Base-by-base conservation (phyloP, 257 asterid species). In the Solanum dulcamara region DNA sequence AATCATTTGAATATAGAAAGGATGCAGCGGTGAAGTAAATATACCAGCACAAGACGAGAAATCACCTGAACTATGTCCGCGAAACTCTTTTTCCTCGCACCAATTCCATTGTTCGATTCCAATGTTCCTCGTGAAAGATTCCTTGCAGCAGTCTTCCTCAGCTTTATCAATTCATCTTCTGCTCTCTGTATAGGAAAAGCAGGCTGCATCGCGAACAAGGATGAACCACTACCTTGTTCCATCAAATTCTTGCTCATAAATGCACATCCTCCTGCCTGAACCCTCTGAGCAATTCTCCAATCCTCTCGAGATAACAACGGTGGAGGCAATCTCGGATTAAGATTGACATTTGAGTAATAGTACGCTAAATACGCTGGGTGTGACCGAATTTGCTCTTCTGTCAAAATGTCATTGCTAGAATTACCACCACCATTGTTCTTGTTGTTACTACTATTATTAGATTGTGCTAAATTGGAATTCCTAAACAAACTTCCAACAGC, bases 11-110 rank as follows among this genome's bases (percentile, higher is more conserved):
- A n/a, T 11, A 72, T 6, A 72, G 48, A 35, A 37, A 35, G 5
- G 28, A 70, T 70, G 50, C 48, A 18, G 22, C 12, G 75, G 5
- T 62, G 30, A 37, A 71, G 32, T 12, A 22, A 38, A 71, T 71
- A 38, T 5, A 72, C 50, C 0, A 40, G 57, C 68, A 87, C 64
- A 62, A 55, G 42, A 37, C 20, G 83, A 67, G 48, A 28, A 9
- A 85, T 51, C 85, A 95, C 98, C 97, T 95, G 98, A 55, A 94
- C 89, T 37, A 94, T 92, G 86, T 95, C 98, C n/a, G 97, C 98
- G 84, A 95, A 94, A 66, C 98, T 95, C 92, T 95, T 95, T 87
- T 93, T 90, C 88, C 94, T 90, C 44, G 22, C 87, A 13, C 94
- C 93, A 91, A 93, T 88, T 85, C 95, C 97, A 84, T 93, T 80